These are phyloP conservation scores for Pouteria glomerata DNA, from an alignment of 148 eudicot genomes.

Conservation along the genomic window DNA sequence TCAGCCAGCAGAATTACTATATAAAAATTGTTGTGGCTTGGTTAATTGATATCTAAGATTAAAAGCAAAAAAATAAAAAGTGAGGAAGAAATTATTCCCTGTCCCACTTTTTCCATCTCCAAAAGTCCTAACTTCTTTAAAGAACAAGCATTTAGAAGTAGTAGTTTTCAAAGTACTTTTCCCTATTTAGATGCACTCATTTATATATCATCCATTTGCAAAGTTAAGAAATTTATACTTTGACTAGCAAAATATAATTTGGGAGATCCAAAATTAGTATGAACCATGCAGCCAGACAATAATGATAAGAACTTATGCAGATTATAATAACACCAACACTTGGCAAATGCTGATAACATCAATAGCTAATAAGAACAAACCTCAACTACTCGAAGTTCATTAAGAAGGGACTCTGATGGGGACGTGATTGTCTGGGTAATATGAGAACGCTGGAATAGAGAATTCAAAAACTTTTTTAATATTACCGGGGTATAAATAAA, in stretches of 20 bases:
- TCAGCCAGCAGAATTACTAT: not conserved
- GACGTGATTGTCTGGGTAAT: constrained; percentile 71
- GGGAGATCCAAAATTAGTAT: not conserved
- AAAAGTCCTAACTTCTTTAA: not conserved
- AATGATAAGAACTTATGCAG: constrained; percentile 2
- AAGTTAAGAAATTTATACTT: not conserved
- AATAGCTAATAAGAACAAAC: constrained; percentile 29
- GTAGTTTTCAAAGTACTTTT: not conserved
- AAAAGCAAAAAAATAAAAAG: not conserved
- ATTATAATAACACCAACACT: not conserved
- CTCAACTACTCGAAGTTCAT: constrained; percentile 83
- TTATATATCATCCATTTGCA: not conserved
- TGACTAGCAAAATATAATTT: no score
- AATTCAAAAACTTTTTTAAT: constrained; percentile 13
- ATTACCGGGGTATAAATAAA: not conserved
- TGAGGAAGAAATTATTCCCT: not conserved
- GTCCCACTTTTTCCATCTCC: not conserved
- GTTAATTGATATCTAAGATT: not conserved
- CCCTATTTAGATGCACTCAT: not conserved
- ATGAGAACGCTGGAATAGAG: constrained; percentile 70
- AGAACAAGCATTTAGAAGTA: not conserved
- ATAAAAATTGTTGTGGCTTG: not conserved
- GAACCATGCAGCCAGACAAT: not conserved
- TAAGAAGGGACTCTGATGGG: constrained; percentile 95
- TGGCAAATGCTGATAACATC: not conserved